Conservation (phyloP, 2,329 filamentous ascomycete genomes). For the Dactylonectria macrodidyma region DNA sequence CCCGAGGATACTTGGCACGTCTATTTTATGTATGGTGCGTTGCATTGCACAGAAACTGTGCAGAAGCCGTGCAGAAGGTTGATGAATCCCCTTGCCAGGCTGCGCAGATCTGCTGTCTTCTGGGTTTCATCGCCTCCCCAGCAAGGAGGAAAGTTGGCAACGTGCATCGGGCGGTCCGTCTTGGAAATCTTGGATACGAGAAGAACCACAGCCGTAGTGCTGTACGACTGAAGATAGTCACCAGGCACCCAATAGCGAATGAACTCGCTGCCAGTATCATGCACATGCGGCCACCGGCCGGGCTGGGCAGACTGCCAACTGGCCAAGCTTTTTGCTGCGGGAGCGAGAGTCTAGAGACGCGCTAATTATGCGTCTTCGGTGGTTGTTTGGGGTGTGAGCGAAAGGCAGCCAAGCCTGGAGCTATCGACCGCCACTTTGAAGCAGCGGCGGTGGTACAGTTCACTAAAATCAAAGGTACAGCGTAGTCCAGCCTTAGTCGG, state of each 20-base stretch:
- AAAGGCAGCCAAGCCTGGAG: neutral
- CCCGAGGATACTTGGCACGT: neutral
- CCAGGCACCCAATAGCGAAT: conserved; percentile 9
- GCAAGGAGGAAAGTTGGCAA: conserved; percentile 3
- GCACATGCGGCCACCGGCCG: conserved; percentile 9
- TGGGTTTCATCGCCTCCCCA: neutral
- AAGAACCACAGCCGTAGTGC: conserved; percentile 9
- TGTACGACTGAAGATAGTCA: conserved; percentile 4
- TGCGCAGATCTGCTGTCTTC: conserved; percentile 14
- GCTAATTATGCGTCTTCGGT: neutral
- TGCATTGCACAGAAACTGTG: conserved; percentile 6
- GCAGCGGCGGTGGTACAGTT: neutral
- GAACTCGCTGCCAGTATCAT: neutral
- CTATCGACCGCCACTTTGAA: neutral
- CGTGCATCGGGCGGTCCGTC: conserved; percentile 13
- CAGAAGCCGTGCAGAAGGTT: conserved; percentile 4
- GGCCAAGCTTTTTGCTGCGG: neutral
- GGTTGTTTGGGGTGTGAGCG: neutral
- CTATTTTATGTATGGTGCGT: conserved; percentile 13
- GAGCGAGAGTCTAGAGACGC: neutral
- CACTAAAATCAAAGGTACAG: neutral
- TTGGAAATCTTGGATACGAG: conserved; percentile 16
- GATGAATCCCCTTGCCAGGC: conserved; percentile 4
- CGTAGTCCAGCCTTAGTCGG: too few relatives aligned
- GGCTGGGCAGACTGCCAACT: neutral